These are phyloP conservation scores for Sedum album DNA, from an alignment of 164 flowering plant genomes.

Conservation along the genomic window DNA sequence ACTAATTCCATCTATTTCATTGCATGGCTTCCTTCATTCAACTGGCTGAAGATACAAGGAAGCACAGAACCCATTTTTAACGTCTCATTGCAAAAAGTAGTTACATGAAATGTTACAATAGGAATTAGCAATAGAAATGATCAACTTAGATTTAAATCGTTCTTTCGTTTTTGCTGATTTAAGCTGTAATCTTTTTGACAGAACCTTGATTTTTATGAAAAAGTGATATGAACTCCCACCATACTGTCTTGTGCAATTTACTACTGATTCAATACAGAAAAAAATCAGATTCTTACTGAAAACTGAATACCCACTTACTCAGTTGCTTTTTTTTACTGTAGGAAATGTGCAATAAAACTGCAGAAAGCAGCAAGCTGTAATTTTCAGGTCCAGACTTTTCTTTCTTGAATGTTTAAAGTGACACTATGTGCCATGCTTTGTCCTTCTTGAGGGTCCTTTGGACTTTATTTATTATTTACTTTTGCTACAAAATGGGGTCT, in stretches of 20 bases:
- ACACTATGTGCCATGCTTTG: constrained; percentile 4
- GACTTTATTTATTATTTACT: background rate
- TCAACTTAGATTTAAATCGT: too few relatives aligned
- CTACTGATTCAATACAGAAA: background rate
- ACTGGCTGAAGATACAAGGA: background rate
- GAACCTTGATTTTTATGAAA: background rate
- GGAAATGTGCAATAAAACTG: background rate
- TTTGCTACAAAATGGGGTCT: constrained; percentile 1
- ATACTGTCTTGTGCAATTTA: background rate
- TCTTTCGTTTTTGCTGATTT: too few relatives aligned
- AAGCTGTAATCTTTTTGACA: too few relatives aligned
- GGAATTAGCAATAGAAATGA: too few relatives aligned
- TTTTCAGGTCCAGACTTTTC: background rate
- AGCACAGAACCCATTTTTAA: background rate
- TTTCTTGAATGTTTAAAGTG: background rate
- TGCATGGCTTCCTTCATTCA: constrained; percentile 1
- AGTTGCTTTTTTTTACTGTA: background rate
- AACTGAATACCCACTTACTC: background rate
- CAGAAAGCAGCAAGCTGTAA: background rate
- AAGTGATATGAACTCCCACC: background rate
- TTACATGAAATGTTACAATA: background rate
- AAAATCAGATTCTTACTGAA: background rate
- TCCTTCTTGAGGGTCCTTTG: background rate
- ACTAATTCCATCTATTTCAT: background rate
- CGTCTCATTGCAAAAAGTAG: background rate